A percentile compares a stretch with the other conserved stretches of the same genome.
Evolutionary conservation across 169 alveolate genomes (phyloP).

Genomic region (Perkinsus chesapeaki): DNA sequence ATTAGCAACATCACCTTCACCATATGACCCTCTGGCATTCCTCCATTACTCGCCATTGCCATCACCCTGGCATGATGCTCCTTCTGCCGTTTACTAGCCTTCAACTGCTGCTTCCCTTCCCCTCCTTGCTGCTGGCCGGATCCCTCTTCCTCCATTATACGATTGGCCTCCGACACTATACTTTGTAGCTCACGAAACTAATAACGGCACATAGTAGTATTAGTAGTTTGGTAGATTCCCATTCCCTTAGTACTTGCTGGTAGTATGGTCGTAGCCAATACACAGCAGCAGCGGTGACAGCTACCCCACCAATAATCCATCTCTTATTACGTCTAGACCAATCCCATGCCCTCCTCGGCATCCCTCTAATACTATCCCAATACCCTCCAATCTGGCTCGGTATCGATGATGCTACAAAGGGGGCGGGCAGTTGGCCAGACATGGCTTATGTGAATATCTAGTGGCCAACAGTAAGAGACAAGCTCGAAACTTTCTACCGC

Average conservation of each 20-base stretch:
- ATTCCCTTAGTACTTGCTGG: background rate
- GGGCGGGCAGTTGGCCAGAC: no score
- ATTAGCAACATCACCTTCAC: background rate
- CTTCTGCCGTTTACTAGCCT: background rate
- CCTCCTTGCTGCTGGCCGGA: no score
- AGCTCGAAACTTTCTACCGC: no score
- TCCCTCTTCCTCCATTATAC: background rate
- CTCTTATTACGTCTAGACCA: background rate
- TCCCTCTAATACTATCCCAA: background rate
- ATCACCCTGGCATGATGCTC: background rate
- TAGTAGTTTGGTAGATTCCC: background rate
- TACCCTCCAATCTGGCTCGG: background rate
- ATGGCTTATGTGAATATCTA: no score
- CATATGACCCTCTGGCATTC: background rate
- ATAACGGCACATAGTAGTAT: background rate
- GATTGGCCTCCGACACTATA: constrained; percentile 2
- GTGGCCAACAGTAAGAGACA: no score
- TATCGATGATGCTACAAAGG: background rate
- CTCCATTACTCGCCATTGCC: background rate
- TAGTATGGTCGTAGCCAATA: background rate
- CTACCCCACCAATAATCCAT: background rate
- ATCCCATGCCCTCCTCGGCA: background rate
- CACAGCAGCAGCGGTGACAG: background rate
- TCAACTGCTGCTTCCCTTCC: background rate
- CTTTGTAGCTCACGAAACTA: background rate